These are phyloP conservation scores for Cyberlindnera samutprakarnensis DNA, from an alignment of 805 yeast species.

Conservation along the genomic window DNA sequence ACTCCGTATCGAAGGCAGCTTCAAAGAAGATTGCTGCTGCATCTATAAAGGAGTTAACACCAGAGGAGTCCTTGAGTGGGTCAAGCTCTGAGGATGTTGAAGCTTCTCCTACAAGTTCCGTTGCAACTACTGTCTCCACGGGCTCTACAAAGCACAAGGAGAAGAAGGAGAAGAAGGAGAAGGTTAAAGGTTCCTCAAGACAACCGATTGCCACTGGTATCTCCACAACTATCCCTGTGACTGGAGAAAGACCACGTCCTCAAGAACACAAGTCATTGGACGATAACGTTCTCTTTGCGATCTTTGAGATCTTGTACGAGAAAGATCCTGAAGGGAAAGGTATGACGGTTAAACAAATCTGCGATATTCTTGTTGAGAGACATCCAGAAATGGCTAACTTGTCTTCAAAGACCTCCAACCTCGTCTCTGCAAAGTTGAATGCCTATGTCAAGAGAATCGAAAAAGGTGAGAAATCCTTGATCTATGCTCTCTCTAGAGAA, in stretches of 20 bases:
- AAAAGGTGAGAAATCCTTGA: constrained; percentile 67
- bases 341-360: constrained; percentile 85
- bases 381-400: constrained; percentile 82
- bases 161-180: constrained; percentile 18
- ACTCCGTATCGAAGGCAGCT: constrained; percentile 6
- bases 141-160: constrained; percentile 7
- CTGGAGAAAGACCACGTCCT: constrained; percentile 70
- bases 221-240: constrained; percentile 72
- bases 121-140: constrained; percentile 13
- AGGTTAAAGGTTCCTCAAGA: constrained; percentile 19
- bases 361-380: constrained; percentile 63
- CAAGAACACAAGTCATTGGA: constrained; percentile 58
- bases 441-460: constrained; percentile 83
- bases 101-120: constrained; percentile 20
- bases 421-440: constrained; percentile 75
- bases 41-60: constrained; percentile 19
- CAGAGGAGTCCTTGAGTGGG: constrained; percentile 14
- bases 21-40: constrained; percentile 7
- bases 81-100: constrained; percentile 21
- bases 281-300: constrained; percentile 69
- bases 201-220: constrained; percentile 52
- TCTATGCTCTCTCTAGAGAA: constrained; percentile 73
- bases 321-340: constrained; percentile 64
- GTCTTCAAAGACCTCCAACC: constrained; percentile 72
- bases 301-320: constrained; percentile 63